Evolutionary conservation across 768 basidiomycete species (phyloP).

Genomic region (Daedaleopsis nitida): DNA sequence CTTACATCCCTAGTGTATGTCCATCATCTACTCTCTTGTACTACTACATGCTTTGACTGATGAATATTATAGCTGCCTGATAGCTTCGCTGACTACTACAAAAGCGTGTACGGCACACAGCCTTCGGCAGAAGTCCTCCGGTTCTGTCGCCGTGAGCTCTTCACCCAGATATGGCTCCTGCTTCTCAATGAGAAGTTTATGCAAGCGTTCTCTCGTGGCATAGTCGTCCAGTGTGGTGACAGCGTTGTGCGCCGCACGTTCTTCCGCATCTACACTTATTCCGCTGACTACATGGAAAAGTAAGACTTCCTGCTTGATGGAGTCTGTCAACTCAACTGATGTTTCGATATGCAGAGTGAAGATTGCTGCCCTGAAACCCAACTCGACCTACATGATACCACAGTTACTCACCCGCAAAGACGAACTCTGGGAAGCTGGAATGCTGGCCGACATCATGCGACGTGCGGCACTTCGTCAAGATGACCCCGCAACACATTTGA

Average conservation of each 20-base stretch:
- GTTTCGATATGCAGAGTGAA: neutral
- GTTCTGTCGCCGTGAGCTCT: constrained; percentile 32
- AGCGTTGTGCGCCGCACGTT: constrained; percentile 28
- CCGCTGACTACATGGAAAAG: constrained; percentile 41
- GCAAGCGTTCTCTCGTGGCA: constrained; percentile 28
- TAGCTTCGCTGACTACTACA: neutral
- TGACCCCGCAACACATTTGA: no score
- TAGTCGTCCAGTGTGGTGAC: constrained; percentile 30
- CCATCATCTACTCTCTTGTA: constrained; percentile 11
- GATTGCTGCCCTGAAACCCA: neutral
- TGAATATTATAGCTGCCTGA: constrained; percentile 21
- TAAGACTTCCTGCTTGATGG: constrained; percentile 9
- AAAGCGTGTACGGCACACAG: constrained; percentile 34
- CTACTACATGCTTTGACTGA: constrained; percentile 36
- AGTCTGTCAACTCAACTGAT: neutral
- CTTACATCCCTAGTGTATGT: constrained; percentile 9
- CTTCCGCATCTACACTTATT: constrained; percentile 32
- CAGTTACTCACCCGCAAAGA: no score
- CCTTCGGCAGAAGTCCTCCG: constrained; percentile 20
- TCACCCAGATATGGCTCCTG: constrained; percentile 31
- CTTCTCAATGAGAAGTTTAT: constrained; percentile 28
- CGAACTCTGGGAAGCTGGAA: no score
- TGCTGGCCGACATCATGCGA: no score
- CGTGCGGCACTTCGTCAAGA: no score
- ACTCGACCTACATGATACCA: no score